These are phyloP conservation scores for Venturiaceae sp. DNA, from an alignment of 2,329 filamentous ascomycete genomes.

Conservation along the genomic window DNA sequence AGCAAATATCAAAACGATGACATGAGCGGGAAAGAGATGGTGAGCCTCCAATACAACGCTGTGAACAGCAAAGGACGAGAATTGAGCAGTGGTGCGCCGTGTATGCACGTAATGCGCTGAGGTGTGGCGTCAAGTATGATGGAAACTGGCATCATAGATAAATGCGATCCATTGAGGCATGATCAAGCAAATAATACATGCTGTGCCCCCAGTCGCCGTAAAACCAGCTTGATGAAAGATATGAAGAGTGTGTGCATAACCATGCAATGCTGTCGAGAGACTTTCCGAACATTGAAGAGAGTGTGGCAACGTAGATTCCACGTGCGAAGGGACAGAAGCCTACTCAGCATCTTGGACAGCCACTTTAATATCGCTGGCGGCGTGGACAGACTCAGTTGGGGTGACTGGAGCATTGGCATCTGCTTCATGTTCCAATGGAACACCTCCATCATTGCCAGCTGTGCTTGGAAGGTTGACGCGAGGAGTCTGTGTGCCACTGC, in stretches of 20 bases:
- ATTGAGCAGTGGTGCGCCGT: background rate
- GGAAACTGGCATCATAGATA: background rate
- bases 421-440: background rate
- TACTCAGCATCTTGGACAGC: background rate
- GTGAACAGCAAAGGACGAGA: conserved; percentile 1
- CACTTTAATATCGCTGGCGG: background rate
- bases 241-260: background rate
- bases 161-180: background rate
- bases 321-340: background rate
- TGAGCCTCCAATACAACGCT: background rate
- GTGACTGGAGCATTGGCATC: conserved; percentile 7
- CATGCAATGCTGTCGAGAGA: background rate
- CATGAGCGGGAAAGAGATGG: background rate
- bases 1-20: background rate
- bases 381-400: conserved; percentile 7
- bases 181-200: conserved; percentile 3
- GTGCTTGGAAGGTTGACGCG: conserved; percentile 4
- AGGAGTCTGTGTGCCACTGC: conserved; percentile 5
- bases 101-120: background rate
- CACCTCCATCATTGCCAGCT: background rate
- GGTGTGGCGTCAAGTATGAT: background rate
- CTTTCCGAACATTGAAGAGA: background rate
- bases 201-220: conserved; percentile 2
- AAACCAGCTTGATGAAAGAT: conserved; percentile 3
- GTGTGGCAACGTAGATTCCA: background rate